phyloP scores from a whole-genome alignment of 345 rosid species.

The Carallia brachiata region DNA sequence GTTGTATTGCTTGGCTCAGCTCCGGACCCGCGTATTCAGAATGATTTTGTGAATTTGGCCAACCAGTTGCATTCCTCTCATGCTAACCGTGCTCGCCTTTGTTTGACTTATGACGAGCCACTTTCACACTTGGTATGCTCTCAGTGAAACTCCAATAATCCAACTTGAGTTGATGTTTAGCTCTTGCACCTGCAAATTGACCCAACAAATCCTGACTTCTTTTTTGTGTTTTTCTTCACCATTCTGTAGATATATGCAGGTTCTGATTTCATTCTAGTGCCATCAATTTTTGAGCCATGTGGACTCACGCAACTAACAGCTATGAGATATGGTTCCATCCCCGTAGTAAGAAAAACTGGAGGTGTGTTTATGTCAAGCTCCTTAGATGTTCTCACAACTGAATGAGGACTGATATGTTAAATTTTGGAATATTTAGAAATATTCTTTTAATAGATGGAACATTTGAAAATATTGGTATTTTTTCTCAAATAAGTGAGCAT shows the following conservation, averaged over 20 bases:
- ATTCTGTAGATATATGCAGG: constrained; percentile 74
- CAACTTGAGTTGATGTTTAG: neutral
- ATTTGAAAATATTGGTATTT: too few relatives aligned
- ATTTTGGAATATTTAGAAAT: neutral
- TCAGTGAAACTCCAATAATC: constrained; percentile 8
- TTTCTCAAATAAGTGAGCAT: too few relatives aligned
- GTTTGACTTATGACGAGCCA: constrained; percentile 89
- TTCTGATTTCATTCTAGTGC: constrained; percentile 88
- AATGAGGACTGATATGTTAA: neutral
- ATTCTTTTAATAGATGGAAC: too few relatives aligned
- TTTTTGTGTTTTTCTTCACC: constrained; percentile 1
- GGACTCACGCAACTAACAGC: constrained; percentile 89
- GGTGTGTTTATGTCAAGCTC: constrained; percentile 34
- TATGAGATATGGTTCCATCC: constrained; percentile 92
- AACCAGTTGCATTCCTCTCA: constrained; percentile 71
- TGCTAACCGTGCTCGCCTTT: constrained; percentile 66
- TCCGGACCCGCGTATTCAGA: constrained; percentile 93
- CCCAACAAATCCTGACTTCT: constrained; percentile 3
- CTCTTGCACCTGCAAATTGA: constrained; percentile 3
- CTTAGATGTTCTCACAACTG: constrained; percentile 4
- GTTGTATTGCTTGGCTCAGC: constrained; percentile 92
- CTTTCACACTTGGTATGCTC: constrained; percentile 84
- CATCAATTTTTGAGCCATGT: constrained; percentile 93
- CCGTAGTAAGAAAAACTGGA: constrained; percentile 90
- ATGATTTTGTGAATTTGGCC: constrained; percentile 81